Conservation (phyloP, 1,139 yeast genomes). For the Arxiozyma bovina region DNA sequence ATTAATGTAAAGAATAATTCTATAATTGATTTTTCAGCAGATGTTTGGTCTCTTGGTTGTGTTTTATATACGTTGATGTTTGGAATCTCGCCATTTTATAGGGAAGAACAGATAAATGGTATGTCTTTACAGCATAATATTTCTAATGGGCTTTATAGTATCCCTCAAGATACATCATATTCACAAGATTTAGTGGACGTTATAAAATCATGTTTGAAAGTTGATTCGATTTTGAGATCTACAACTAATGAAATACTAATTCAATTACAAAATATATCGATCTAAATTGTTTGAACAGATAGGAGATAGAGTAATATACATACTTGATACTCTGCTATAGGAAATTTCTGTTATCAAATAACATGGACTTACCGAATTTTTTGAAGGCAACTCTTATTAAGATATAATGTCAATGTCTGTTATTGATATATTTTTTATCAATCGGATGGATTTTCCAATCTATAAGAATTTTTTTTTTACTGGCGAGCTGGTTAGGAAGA, state of each 20-base stretch:
- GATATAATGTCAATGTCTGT: too few species aligned
- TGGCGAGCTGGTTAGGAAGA: too few species aligned
- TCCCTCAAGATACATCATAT: slow-evolving; percentile 52
- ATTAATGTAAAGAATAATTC: slow-evolving; percentile 64
- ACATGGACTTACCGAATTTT: too few species aligned
- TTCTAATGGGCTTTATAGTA: slow-evolving; percentile 54
- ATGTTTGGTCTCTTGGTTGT: slow-evolving; percentile 90
- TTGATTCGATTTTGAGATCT: slow-evolving; percentile 57
- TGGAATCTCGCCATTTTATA: slow-evolving; percentile 78
- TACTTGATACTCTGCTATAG: background rate
- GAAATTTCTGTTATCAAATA: background rate
- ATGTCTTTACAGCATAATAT: slow-evolving; percentile 76
- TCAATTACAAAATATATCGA: slow-evolving; percentile 13
- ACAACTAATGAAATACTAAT: slow-evolving; percentile 39
- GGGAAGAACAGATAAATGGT: slow-evolving; percentile 71
- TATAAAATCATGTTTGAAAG: slow-evolving; percentile 50
- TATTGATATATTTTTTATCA: too few species aligned
- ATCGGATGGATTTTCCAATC: too few species aligned
- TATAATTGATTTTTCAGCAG: slow-evolving; percentile 61
- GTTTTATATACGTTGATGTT: slow-evolving; percentile 68
- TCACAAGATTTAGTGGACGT: slow-evolving; percentile 47
- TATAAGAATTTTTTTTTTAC: too few species aligned
- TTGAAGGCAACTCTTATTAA: too few species aligned
- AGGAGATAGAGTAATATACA: background rate
- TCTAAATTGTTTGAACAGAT: too few species aligned